These are phyloP conservation scores for Prinsepia uniflora DNA, from an alignment of 306 rosid genomes.

Conservation along the genomic window DNA sequence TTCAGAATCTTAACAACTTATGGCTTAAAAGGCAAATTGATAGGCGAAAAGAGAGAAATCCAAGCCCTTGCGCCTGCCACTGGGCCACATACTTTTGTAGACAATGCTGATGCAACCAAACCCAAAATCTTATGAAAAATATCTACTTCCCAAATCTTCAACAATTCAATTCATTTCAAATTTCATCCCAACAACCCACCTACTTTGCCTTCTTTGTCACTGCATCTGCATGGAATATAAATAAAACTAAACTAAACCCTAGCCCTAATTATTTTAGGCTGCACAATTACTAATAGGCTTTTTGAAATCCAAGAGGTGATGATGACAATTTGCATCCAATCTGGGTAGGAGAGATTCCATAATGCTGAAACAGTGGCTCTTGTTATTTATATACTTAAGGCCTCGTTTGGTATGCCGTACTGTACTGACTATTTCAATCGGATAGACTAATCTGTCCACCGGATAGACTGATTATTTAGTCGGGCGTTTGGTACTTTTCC, in stretches of 20 bases:
- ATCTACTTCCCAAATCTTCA: slow-evolving; percentile 31
- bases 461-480: too few species aligned
- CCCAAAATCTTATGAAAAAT: slow-evolving; percentile 30
- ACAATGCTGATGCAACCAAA: slow-evolving; percentile 52
- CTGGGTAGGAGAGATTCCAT: not conserved
- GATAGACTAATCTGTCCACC: too few species aligned
- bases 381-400: not conserved
- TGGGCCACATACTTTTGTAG: slow-evolving; percentile 15
- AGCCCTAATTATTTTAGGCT: slow-evolving; percentile 6
- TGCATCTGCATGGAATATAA: slow-evolving; percentile 9
- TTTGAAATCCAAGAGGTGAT: not conserved
- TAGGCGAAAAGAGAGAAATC: slow-evolving; percentile 25
- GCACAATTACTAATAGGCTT: not conserved
- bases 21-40: slow-evolving; percentile 31
- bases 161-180: too few species aligned
- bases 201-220: not conserved
- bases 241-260: not conserved
- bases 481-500: too few species aligned
- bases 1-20: slow-evolving; percentile 38
- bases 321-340: not conserved
- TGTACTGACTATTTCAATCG: too few species aligned
- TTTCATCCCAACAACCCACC: not conserved
- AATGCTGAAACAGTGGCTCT: not conserved
- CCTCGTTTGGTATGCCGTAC: too few species aligned
- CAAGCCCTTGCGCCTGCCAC: slow-evolving; percentile 26